Evolutionary conservation across 2,329 filamentous ascomycete species (phyloP), one percentile per base, ranked within the genome.

Genomic region (Fusarium setosum): DNA sequence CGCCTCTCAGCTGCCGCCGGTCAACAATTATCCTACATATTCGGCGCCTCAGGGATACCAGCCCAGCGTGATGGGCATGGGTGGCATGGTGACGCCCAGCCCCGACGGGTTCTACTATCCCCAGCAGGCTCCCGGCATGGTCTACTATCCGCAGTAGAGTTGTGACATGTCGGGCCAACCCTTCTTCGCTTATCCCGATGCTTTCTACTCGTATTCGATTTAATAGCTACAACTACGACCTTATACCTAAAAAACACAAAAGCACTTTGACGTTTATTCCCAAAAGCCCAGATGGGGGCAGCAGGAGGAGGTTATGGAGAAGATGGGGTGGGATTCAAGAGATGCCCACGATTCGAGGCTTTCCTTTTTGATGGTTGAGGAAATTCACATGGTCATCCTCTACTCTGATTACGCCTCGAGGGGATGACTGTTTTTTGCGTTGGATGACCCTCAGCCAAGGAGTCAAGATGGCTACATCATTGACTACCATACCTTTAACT

Each of bases 1-100:
- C 73, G 86, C 92, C 8, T 85, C 89, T n/a, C 90, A 94, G 73
- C 81, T 94, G 45, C 82, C 87, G 23, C 80, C 85, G 1, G 81
- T 87, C 65, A 75, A 80, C 47, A 71, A 76, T 18, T 87, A 86
- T 65, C 79, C 82, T 26, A 57, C 79, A 1, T 86, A 84, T 63
- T 80, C 83, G 55, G 73, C 82, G 7, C 76, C 83, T 35, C 85
- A 83, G 59, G 75, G 82, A 55, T 92, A 89, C 71, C 81, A 82
- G 56, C 75, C 81, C 17, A 86, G 84, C 40, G 83, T 89, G 42
- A 83, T 90, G 61, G 89, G 89, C 40, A 93, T 94, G 86, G 90
- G 89, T 63, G 90, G 91, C 10, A 94, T 96, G 89, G 91, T 94
- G 82, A 91, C 92, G 62, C 86, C 84, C 64, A 88, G 82, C 72